Base-by-base conservation (phyloP, 225 moss, liverwort and hornwort genomes). In the Marchantia polymorpha region DNA sequence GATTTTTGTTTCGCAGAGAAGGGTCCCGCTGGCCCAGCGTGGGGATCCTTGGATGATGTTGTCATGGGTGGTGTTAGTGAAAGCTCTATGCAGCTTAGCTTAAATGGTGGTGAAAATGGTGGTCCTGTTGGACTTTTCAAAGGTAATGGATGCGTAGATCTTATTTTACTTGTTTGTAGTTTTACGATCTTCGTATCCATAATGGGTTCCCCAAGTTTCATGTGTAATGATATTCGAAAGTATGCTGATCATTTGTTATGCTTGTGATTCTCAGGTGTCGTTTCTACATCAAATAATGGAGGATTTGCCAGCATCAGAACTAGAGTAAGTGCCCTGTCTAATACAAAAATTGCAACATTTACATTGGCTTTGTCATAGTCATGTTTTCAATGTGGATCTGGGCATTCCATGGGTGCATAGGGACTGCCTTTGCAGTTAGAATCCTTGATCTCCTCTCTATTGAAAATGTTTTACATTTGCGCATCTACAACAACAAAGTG, bases 1-100 rank as follows among this genome's bases (percentile, higher is more conserved):
- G 50, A 9, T 77, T 64, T 48, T 16, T 46, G 27, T 88, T 48
- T 80, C 22, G 60, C 91, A 81, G 69, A 85, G 11, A 83, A 79
- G 46, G 97, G 97, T 4, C 97, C 97, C 17, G 83, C 69, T 22
- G 94, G 94, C 22, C 92, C 97, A 20, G 92, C 93, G 25, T 97
- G 97, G 97, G 94, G 93, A 15, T 88, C 97, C 17, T 85, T 97
- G 82, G 97, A 97, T 82, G 97, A 97, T 85, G 90, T 93, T 51
- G 97, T 94, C 78, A 97, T 97, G 97, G 97, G 94, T 70, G 97
- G 97, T 75, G 94, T 89, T 26, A 94, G 97, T 79, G 83, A 90
- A 67, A 94, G 97, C 85, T 92, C 92, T 12, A 88, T 97, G 72
- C 92, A 94, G 78, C 86, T 94, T 80, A 84, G 76, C 59, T 63